Conservation (phyloP, 225 moss, liverwort and hornwort species). For the Physcomitrium patens region DNA sequence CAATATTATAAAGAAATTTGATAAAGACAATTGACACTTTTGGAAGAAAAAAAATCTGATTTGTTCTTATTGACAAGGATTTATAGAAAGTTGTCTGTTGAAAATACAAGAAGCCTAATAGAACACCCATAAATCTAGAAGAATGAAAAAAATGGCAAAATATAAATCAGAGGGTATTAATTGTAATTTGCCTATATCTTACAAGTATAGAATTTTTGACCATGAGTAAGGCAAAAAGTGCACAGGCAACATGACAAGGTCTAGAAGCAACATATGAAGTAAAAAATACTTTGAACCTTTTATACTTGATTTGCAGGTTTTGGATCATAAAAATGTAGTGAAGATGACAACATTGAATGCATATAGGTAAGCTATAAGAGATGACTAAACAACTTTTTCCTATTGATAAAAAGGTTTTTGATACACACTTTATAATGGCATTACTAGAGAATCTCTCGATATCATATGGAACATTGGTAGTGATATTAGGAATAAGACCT, state of each 20-base stretch:
- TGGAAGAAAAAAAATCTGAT: background rate
- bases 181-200: background rate
- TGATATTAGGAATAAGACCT: too few species aligned
- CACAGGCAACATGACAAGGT: background rate
- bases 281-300: background rate
- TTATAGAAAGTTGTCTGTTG: slow-evolving; percentile 12
- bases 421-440: too few species aligned
- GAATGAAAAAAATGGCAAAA: background rate
- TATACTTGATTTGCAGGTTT: background rate
- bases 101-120: slow-evolving; percentile 2
- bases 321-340: background rate
- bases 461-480: too few species aligned
- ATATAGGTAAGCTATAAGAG: background rate
- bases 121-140: background rate
- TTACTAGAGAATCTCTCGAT: too few species aligned
- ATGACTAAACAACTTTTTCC: background rate
- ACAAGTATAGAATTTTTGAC: background rate
- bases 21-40: too few species aligned
- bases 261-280: background rate
- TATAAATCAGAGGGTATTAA: background rate
- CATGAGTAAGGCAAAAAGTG: background rate
- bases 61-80: background rate
- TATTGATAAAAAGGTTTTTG: too few species aligned
- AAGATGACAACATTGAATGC: background rate
- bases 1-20: too few species aligned